Base-by-base conservation (phyloP, 2,329 filamentous ascomycete species). In the Aspergillus arachidicola region DNA sequence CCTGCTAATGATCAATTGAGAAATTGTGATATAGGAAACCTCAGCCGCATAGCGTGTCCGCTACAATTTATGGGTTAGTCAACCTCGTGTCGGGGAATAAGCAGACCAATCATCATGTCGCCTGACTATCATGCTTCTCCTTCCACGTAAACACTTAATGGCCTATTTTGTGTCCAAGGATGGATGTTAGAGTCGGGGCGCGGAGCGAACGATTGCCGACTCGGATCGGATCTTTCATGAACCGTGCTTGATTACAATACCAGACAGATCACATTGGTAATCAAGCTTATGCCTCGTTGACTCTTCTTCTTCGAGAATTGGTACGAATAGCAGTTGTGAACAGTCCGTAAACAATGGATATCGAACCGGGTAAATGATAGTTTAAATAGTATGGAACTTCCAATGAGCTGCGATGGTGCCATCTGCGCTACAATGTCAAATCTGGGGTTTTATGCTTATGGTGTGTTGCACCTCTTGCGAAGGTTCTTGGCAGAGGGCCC, bases 181-280 rank as follows among this genome's bases (percentile, higher is more conserved):
- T 32, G 38, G 7, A 36, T 30, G 1, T 23, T n/a, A 54, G 12
- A n/a, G 41, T 59, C 46, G 58, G 58, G 14, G 34, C 41, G 34
- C 58, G 58, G 58, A 60, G 58, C 34, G 30, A 60, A 38, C 12
- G 58, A 43, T 16, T 41, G 30, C 32, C 34, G 50, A 12, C n/a
- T n/a, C 56, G 56, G 56, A 45, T 36, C 56, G 56, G 56, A 58
- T 55, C 12, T 55, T 19, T 16, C 14, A 38, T 14, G 32, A 9
- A 23, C 51, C 51, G 32, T 16, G 14, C 14, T 55, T 55, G 51
- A 36, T 55, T 55, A 55, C 51, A 54, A 12, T 54, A 54, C n/a
- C 51, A 36, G 30, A 36, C 12, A 19, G 30, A 16, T 21, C 4
- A 6, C 23, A 10, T 54, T 54, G 32, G 32, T 55, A 55, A 55